Base-by-base conservation (phyloP, 257 asterid genomes). In the Linaria vulgaris region DNA sequence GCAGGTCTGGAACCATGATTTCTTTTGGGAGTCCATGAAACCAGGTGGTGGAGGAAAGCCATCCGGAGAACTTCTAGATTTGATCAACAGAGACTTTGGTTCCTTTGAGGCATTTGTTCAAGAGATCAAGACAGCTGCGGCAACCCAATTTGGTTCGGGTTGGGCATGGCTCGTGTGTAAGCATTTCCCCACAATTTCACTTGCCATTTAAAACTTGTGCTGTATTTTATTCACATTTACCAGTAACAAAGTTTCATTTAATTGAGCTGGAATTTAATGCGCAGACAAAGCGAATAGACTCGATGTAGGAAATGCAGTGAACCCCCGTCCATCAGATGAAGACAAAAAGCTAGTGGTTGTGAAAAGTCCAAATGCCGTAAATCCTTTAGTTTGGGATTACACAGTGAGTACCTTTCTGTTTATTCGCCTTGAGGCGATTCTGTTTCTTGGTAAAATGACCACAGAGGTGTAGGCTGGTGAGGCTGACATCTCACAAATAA, bases 131-230 rank as follows among this genome's bases (percentile, higher is more conserved):
- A 70, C 90, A 27, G 99, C 95, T 65, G 99, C 97, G 56, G 80
- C 88, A 20, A 87, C 95, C 21, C 99, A 92, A 66, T 89, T 85
- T 67, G 99, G 97, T 62, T 92, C 96, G 25, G 99, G 99, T 68
- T 92, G 99, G 99, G 91, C 97, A 60, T 92, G 99, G 99, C 97
- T 92, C 67, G 96, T 83, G 3, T 92, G 99, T 92, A 78, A 82
- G 95, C 64, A 45, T 59, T 38, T 69, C 46, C 41, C 9, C 41
- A 34, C 5, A 34, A 7, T 34, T 34, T 34, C 41, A 34, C 9
- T 34, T 34, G 41, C 41, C 41, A 34, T 34, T 34, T 34, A 4
- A 34, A 34, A 34, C 9, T 34, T 34, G 41, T 34, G 10, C 41
- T 1, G 9, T 11, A 34, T 34, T 3, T 34, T 34, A 3, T 8